These are phyloP conservation scores for Globisporangium cystogenes DNA, from an alignment of 352 stramenopile species.

Conservation along the genomic window DNA sequence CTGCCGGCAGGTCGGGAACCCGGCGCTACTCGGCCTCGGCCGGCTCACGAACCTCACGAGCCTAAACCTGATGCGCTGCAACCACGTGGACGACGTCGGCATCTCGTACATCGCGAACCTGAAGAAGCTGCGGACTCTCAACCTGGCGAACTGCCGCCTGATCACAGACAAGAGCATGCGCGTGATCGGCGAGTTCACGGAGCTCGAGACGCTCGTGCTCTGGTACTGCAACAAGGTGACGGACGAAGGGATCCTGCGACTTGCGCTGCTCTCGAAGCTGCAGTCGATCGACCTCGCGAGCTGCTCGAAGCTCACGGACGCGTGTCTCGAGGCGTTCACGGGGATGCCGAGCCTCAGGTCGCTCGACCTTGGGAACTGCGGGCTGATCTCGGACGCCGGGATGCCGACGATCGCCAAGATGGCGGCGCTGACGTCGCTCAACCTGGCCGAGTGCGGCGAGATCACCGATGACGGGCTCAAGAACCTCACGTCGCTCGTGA, in stretches of 20 bases:
- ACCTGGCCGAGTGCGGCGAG: constrained; percentile 66
- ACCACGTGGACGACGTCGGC: constrained; percentile 55
- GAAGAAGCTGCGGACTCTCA: constrained; percentile 56
- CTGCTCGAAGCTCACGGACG: constrained; percentile 64
- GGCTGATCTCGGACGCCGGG: constrained; percentile 56
- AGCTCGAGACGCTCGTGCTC: constrained; percentile 61
- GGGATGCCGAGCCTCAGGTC: constrained; percentile 45
- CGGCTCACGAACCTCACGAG: constrained; percentile 53
- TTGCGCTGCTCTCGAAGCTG: constrained; percentile 39
- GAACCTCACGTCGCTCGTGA: constrained; percentile 36
- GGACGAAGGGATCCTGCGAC: constrained; percentile 37
- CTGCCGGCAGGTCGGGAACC: constrained; percentile 67
- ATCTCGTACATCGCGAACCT: constrained; percentile 38
- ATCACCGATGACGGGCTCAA: constrained; percentile 55
- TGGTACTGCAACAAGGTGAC: constrained; percentile 87
- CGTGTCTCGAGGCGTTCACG: constrained; percentile 38
- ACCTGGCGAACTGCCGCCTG: constrained; percentile 76
- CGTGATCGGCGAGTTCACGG: constrained; percentile 37
- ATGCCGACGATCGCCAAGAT: constrained; percentile 42
- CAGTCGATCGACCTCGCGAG: constrained; percentile 70
- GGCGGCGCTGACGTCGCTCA: constrained; percentile 55
- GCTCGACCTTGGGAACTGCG: constrained; percentile 82
- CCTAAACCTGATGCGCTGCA: constrained; percentile 80
- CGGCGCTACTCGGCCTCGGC: constrained; percentile 44
- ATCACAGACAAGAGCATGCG: constrained; percentile 48